Conservation (phyloP, 1,139 yeast species). For the Hansenula sp. region DNA sequence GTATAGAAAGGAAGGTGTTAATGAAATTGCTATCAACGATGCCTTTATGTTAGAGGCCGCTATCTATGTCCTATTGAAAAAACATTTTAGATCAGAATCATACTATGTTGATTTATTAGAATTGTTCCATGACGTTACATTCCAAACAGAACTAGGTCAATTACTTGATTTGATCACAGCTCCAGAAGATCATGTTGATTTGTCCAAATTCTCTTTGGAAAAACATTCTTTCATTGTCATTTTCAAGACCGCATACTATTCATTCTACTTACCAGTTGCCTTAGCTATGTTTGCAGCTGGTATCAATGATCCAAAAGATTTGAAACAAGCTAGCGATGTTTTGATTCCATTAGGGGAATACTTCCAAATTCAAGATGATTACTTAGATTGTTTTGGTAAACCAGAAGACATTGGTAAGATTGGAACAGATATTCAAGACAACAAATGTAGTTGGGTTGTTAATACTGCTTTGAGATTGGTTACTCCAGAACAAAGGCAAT, state of each 20-base stretch:
- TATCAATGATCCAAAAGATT: constrained; percentile 60
- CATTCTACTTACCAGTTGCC: constrained; percentile 96
- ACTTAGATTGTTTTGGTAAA: constrained; percentile 93
- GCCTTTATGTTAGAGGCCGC: constrained; percentile 97
- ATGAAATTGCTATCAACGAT: constrained; percentile 94
- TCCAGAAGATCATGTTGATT: constrained; percentile 91
- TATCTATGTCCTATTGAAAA: constrained; percentile 83
- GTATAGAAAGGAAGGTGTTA: constrained; percentile 80
- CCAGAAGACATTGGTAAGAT: constrained; percentile 98
- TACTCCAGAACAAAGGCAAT: constrained; percentile 73
- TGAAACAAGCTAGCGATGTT: constrained; percentile 84
- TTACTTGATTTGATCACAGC: constrained; percentile 93
- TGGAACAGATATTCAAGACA: constrained; percentile 97
- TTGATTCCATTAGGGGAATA: constrained; percentile 96
- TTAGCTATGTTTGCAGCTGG: constrained; percentile 95
- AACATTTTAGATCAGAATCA: constrained; percentile 74
- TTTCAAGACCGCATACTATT: constrained; percentile 96
- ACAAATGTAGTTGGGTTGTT: constrained; percentile 97
- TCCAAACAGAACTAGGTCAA: constrained; percentile 98
- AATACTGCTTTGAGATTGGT: constrained; percentile 86
- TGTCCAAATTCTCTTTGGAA: constrained; percentile 77
- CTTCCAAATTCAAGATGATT: constrained; percentile 98
- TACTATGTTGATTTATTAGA: constrained; percentile 91
- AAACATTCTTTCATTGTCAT: constrained; percentile 95
- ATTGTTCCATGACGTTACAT: constrained; percentile 89